Evolutionary conservation across 306 rosid genomes (phyloP).

Genomic region (Cicer judaicum): DNA sequence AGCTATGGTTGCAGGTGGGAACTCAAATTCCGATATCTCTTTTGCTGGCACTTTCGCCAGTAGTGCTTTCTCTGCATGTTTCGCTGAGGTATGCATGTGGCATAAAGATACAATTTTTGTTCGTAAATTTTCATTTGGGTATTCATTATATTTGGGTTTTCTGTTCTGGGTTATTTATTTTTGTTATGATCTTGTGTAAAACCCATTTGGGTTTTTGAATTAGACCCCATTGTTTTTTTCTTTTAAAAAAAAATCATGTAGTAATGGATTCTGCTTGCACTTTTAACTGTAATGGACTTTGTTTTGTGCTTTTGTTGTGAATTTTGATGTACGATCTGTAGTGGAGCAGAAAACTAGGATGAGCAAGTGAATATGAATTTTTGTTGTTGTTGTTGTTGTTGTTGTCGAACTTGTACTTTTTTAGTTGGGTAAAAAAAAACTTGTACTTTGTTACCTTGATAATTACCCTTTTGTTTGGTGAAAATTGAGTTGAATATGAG

Average conservation of each 20-base stretch:
- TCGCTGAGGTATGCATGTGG: slow-evolving; percentile 66
- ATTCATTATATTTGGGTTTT: background rate
- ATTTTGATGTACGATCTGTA: too few relatives aligned
- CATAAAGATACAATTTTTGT: background rate
- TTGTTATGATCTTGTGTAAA: slow-evolving; percentile 34
- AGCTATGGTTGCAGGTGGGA: slow-evolving; percentile 68
- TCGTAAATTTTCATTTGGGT: slow-evolving; percentile 18
- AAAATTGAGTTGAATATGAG: slow-evolving; percentile 28
- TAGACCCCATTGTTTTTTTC: background rate
- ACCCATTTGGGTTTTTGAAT: background rate
- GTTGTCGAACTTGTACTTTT: background rate
- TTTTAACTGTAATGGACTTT: slow-evolving; percentile 5
- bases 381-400: background rate
- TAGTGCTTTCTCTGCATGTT: slow-evolving; percentile 80
- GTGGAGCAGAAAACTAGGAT: too few relatives aligned
- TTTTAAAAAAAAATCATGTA: too few relatives aligned
- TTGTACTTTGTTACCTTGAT: background rate
- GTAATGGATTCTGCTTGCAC: slow-evolving; percentile 4
- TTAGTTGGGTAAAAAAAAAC: background rate
- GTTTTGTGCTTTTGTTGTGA: background rate
- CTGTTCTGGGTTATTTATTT: background rate
- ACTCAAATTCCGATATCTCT: slow-evolving; percentile 68
- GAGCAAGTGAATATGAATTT: background rate
- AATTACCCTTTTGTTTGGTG: slow-evolving; percentile 20
- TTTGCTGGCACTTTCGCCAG: slow-evolving; percentile 69